Conservation (phyloP, 2,329 filamentous ascomycete species). For the Domatiomyces globalis region DNA sequence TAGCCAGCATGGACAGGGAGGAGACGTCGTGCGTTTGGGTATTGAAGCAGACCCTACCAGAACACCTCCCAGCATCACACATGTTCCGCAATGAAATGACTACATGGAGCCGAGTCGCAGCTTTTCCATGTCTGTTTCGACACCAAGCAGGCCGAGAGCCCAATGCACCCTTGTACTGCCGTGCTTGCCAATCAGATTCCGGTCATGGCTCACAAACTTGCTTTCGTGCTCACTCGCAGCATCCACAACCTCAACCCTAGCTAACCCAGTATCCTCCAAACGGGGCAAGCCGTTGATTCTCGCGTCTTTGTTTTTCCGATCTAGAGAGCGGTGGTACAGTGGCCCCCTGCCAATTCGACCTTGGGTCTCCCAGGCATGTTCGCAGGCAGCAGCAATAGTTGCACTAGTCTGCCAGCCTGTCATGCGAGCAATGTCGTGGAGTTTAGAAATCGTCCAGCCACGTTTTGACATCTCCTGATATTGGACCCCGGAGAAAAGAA, state of each 20-base stretch:
- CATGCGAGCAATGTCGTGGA: slow-evolving; percentile 60
- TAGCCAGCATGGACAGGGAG: neutral
- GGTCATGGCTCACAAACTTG: slow-evolving; percentile 27
- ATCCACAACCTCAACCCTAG: slow-evolving; percentile 1
- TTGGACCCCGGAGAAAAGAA: slow-evolving; percentile 79
- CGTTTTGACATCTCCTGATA: slow-evolving; percentile 60
- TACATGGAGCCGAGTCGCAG: slow-evolving; percentile 36
- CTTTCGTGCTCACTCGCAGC: slow-evolving; percentile 14
- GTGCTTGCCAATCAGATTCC: slow-evolving; percentile 47
- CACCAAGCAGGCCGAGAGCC: slow-evolving; percentile 62
- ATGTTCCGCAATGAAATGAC: neutral
- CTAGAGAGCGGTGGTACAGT: slow-evolving; percentile 45
- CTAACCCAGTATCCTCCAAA: neutral
- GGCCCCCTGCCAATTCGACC: slow-evolving; percentile 53
- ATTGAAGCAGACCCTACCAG: too few relatives aligned
- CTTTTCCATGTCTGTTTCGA: slow-evolving; percentile 60
- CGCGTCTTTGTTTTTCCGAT: slow-evolving; percentile 14
- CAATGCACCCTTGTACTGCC: slow-evolving; percentile 53
- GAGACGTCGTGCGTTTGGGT: too few relatives aligned
- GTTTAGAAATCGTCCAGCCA: slow-evolving; percentile 58
- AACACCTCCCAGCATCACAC: neutral
- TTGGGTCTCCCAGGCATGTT: slow-evolving; percentile 57
- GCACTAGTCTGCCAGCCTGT: slow-evolving; percentile 79
- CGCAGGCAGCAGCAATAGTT: slow-evolving; percentile 70
- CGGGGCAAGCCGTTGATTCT: slow-evolving; percentile 5